Evolutionary conservation across 768 basidiomycete species (phyloP).

Genomic region (Lyophyllum semitale): DNA sequence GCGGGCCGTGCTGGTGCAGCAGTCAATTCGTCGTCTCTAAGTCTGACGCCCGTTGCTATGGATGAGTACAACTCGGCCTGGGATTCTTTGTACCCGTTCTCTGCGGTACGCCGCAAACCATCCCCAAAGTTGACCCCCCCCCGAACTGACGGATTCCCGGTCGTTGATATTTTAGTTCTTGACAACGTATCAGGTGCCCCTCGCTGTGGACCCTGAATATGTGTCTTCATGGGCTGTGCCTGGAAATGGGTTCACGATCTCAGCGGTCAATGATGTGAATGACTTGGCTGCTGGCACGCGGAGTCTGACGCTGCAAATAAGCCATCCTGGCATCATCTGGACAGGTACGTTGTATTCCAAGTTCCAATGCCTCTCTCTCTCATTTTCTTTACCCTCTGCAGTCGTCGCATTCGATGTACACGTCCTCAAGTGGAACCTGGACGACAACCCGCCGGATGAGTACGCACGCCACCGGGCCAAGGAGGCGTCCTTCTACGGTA

Average conservation of each 20-base stretch:
- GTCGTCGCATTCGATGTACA: conserved; percentile 92
- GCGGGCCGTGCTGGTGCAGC: conserved; percentile 32
- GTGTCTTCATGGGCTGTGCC: conserved; percentile 48
- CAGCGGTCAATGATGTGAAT: conserved; percentile 55
- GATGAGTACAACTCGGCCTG: conserved; percentile 83
- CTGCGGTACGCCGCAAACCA: conserved; percentile 68
- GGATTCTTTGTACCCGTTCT: conserved; percentile 85
- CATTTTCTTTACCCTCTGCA: conserved; percentile 20
- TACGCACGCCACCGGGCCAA: conserved; percentile 86
- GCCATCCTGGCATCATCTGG: conserved; percentile 87
- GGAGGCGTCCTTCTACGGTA: conserved; percentile 85
- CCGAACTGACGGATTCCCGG: no score
- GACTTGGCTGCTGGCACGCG: conserved; percentile 63
- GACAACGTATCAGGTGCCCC: conserved; percentile 76
- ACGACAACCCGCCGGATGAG: conserved; percentile 76
- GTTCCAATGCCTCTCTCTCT: neutral
- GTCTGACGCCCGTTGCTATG: conserved; percentile 54
- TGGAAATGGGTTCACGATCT: conserved; percentile 50
- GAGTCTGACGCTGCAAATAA: conserved; percentile 64
- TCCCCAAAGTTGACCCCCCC: no score
- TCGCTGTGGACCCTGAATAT: conserved; percentile 53
- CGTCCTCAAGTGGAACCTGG: conserved; percentile 82
- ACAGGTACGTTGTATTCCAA: conserved; percentile 48
- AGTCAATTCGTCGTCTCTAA: conserved; percentile 6
- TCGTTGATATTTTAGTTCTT: no score